Conservation (phyloP, 257 asterid genomes). For the Parsonsia alboflavescens region DNA sequence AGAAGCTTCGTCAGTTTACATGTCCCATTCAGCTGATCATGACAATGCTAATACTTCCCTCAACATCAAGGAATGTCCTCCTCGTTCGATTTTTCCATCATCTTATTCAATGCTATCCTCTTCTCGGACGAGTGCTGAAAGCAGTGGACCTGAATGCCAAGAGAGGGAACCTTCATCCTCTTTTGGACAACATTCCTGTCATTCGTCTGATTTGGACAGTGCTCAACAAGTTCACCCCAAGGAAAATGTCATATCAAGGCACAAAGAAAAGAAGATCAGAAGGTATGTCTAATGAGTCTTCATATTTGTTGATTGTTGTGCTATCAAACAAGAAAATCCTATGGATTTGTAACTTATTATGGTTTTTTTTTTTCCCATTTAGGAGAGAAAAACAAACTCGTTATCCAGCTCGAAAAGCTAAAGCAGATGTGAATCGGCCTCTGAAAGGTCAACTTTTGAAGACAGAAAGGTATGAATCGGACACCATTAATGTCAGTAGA, state of each 20-base stretch:
- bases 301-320: background rate
- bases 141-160: conserved; percentile 36
- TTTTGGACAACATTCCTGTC: conserved; percentile 18
- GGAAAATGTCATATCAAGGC: conserved; percentile 28
- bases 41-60: conserved; percentile 14
- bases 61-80: background rate
- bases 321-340: background rate
- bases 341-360: background rate
- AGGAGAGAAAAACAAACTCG: conserved; percentile 49
- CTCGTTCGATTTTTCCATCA: conserved; percentile 16
- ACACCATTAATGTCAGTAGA: conserved; percentile 17
- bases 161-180: conserved; percentile 34
- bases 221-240: conserved; percentile 19
- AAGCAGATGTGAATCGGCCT: conserved; percentile 34
- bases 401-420: conserved; percentile 30
- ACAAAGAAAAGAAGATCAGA: conserved; percentile 35
- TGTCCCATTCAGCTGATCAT: conserved; percentile 15
- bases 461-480: conserved; percentile 26
- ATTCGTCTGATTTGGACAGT: conserved; percentile 23
- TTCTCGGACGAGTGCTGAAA: conserved; percentile 43
- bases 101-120: conserved; percentile 30
- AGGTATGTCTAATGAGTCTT: conserved; percentile 27
- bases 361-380: background rate
- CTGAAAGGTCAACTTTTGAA: conserved; percentile 23
- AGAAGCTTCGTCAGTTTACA: conserved; percentile 23